phyloP scores from a whole-genome alignment of 306 rosid species.

The Oxytropis ochrocephala region DNA sequence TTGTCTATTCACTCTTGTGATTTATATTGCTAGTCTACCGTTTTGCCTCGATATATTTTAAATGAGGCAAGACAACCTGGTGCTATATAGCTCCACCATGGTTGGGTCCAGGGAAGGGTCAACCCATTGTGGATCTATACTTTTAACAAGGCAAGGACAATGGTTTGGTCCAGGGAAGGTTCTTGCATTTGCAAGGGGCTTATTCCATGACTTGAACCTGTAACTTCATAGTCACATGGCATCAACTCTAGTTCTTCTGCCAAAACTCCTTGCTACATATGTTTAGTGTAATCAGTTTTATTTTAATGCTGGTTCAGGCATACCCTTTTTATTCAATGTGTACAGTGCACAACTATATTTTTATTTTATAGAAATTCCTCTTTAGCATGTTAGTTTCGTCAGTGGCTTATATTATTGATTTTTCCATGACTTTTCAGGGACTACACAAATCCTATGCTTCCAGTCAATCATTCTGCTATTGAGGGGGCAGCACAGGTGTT shows the following conservation, averaged over 20 bases:
- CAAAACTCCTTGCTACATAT: background rate
- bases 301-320: background rate
- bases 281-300: background rate
- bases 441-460: conserved; percentile 90
- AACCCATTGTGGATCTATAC: too few species aligned
- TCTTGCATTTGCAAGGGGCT: background rate
- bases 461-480: conserved; percentile 88
- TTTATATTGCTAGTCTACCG: background rate
- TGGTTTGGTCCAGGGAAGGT: background rate
- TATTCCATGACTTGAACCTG: background rate
- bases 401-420: background rate
- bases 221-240: background rate
- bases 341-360: background rate
- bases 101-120: too few species aligned
- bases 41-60: conserved; percentile 1
- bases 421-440: conserved; percentile 51
- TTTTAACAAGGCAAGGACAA: background rate
- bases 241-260: background rate
- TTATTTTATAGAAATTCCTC: background rate
- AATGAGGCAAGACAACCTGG: background rate
- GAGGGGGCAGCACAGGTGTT: conserved; percentile 74
- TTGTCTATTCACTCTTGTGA: background rate
- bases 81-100: background rate
- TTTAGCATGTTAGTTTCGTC: background rate
- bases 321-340: background rate